Conservation (phyloP, 1,139 yeast genomes). For the Kodamaea sp. region DNA sequence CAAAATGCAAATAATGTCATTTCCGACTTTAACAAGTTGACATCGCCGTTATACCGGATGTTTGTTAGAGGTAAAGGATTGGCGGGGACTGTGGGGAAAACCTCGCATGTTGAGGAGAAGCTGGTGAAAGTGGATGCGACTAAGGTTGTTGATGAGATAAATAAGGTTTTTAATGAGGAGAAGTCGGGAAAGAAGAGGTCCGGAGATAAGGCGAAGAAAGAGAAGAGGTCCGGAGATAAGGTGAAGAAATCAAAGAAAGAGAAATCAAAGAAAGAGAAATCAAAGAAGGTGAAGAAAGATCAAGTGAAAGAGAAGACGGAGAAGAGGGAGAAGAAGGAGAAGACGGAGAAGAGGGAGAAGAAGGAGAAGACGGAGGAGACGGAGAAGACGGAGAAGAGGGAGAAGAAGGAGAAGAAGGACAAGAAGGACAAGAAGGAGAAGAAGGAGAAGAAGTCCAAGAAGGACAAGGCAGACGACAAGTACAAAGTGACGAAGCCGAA, state of each 20-base stretch:
- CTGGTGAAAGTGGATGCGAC: conserved; percentile 12
- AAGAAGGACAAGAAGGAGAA: conserved; percentile 10
- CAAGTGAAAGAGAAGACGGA: conserved; percentile 8
- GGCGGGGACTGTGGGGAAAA: conserved; percentile 65
- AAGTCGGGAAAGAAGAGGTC: too few species aligned
- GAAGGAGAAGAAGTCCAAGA: conserved; percentile 8
- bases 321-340: conserved; percentile 7
- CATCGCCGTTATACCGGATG: conserved; percentile 64
- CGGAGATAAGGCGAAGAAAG: conserved; percentile 4
- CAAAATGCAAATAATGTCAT: conserved; percentile 41
- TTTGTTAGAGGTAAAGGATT: conserved; percentile 86
- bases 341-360: conserved; percentile 11
- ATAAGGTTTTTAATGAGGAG: conserved; percentile 8
- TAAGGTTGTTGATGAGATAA: conserved; percentile 14
- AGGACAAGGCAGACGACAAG: conserved; percentile 9
- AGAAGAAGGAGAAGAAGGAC: conserved; percentile 6
- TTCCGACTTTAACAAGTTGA: conserved; percentile 44
- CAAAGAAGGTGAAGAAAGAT: conserved; percentile 6
- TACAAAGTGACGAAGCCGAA: conserved; percentile 13
- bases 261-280: conserved; percentile 7
- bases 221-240: conserved; percentile 5
- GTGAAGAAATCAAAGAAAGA: conserved; percentile 9
- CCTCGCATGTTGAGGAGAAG: conserved; percentile 19
- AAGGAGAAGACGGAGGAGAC: conserved; percentile 9
- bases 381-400: conserved; percentile 11